Conservation (phyloP, 345 rosid genomes). For the Limnanthes douglasii region DNA sequence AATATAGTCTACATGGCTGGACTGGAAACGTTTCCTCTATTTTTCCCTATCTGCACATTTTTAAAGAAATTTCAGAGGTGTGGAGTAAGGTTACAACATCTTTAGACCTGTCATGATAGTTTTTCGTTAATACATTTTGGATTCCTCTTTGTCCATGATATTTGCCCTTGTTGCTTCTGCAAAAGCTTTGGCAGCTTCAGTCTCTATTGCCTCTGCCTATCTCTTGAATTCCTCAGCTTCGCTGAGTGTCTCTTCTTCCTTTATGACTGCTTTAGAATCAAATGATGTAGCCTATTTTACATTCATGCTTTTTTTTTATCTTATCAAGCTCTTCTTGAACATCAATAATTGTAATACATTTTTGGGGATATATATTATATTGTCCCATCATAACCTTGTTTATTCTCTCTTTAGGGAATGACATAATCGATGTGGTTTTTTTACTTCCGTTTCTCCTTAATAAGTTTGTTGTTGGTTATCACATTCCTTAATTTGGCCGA, state of each 20-base stretch:
- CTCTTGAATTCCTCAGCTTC: slow-evolving; percentile 93
- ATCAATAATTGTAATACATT: slow-evolving; percentile 41
- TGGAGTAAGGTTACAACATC: too few species aligned
- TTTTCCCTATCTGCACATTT: too few species aligned
- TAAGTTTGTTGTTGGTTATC: slow-evolving; percentile 55
- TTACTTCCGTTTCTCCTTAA: slow-evolving; percentile 90
- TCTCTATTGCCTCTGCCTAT: slow-evolving; percentile 92
- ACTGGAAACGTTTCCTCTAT: too few species aligned
- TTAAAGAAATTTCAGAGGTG: too few species aligned
- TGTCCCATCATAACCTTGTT: slow-evolving; percentile 27
- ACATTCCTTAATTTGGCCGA: slow-evolving; percentile 73
- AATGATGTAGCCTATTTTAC: slow-evolving; percentile 72
- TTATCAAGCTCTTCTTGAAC: slow-evolving; percentile 64
- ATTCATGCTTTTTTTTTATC: slow-evolving; percentile 75
- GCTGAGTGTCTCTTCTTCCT: slow-evolving; percentile 84
- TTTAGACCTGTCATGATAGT: too few species aligned
- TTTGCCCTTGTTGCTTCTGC: too few species aligned
- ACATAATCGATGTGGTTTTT: slow-evolving; percentile 45
- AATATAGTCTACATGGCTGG: too few species aligned
- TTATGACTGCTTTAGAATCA: slow-evolving; percentile 82
- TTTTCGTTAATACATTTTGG: too few species aligned
- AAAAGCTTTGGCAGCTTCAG: slow-evolving; percentile 91
- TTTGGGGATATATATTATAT: slow-evolving; percentile 21
- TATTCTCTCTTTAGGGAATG: slow-evolving; percentile 36
- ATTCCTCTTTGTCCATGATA: too few species aligned